A percentile compares a stretch with the other conserved stretches of the same genome.
phyloP scores from a whole-genome alignment of 805 yeast genomes.

The Saccharomyces eubayanus region DNA sequence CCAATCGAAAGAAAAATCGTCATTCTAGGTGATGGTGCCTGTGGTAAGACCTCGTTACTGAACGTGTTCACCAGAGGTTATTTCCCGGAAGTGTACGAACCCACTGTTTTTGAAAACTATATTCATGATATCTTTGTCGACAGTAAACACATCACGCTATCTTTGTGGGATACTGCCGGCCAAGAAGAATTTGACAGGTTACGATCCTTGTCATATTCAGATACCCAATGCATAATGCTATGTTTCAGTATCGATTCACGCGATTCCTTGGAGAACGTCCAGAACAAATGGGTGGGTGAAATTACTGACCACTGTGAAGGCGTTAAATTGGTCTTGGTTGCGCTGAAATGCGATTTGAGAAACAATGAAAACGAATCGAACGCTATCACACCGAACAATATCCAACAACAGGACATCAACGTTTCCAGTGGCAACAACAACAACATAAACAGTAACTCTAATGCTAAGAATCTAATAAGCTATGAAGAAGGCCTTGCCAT shows the following conservation, averaged over 20 bases:
- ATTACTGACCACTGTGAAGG: constrained; percentile 96
- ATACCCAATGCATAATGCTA: constrained; percentile 93
- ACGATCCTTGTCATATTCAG: constrained; percentile 85
- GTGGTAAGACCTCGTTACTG: constrained; percentile 91
- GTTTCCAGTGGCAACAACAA: constrained; percentile 18
- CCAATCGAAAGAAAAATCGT: constrained; percentile 84
- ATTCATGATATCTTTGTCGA: constrained; percentile 96
- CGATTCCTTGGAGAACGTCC: constrained; percentile 91
- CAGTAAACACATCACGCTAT: constrained; percentile 82
- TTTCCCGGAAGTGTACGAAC: constrained; percentile 96
- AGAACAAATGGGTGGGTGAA: constrained; percentile 94
- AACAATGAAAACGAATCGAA: constrained; percentile 47
- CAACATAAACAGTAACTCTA: constrained; percentile 28
- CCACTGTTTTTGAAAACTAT: constrained; percentile 94
- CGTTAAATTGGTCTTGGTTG: constrained; percentile 86
- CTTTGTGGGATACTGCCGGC: constrained; percentile 98
- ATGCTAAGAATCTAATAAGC: constrained; percentile 49
- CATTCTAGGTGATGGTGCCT: constrained; percentile 95
- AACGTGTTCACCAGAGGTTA: constrained; percentile 96
- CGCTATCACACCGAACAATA: constrained; percentile 22
- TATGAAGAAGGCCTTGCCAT: constrained; percentile 91
- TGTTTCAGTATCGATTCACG: constrained; percentile 92
- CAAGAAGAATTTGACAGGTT: constrained; percentile 96
- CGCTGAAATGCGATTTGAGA: constrained; percentile 89
- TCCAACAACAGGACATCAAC: constrained; percentile 22